Evolutionary conservation across 73 alveolate species (phyloP), one percentile per base, ranked within the genome.

Genomic region (Paramecium tetraurelia): DNA sequence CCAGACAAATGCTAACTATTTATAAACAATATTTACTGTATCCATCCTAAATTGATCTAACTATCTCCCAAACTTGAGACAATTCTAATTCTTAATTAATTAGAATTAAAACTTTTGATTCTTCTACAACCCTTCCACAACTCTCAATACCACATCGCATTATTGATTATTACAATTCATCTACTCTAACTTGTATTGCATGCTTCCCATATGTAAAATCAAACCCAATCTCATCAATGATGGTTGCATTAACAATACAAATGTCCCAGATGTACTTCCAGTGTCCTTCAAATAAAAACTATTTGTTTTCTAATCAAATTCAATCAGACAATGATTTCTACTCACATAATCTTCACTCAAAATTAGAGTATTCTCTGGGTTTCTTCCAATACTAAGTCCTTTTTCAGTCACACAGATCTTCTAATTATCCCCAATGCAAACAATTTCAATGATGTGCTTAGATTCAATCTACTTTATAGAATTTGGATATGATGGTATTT

Each of bases 181-280:
- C 24, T 41, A 44, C n/a, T 41, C 75, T 43, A 80, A 44, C 21
- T 80, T 80, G 24, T 80, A 80, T 80, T 80, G 24, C 90, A 80
- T 80, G 29, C 90, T 80, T 10, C 90, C 90, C 90, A 80, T 80
- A 80, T 80, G 90, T 22, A 80, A 18, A 5, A 80, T 80, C 6
- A 80, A 48, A 3, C 75, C 75, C 7, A 41, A 24, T 44, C 57
- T 80, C 75, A 80, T 44, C 7, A 80, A 44, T 5, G 90, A 80
- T 16, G 90, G 90, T 18, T 21, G 36, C 31, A 63, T 80, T 4
- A 80, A 35, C 9, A 80, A 35, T 22, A 80, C 7, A 80, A 80
- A 80, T 16, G 90, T 80, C 18, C 90, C 90, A 44, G 90, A 80
- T 20, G 90, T 43, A 80, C 90, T 80, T 8, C 90, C 90, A 4